Evolutionary conservation across 805 yeast species (phyloP), one percentile per base, ranked within the genome.

Genomic region (Jamesozyma spencerorum): DNA sequence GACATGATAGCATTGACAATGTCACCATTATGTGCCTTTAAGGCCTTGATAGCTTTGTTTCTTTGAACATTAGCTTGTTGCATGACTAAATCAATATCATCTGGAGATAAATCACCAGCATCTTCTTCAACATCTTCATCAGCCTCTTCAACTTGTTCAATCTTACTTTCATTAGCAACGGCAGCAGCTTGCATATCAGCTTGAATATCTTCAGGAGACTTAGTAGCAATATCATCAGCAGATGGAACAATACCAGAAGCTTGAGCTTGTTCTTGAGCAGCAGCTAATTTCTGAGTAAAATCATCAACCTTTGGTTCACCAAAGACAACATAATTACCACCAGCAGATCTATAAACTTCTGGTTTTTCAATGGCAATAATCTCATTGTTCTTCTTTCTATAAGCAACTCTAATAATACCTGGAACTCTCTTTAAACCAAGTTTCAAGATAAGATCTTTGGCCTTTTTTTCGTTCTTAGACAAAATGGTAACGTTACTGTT

Each of bases 231-330:
- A 47, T 69, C 71, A 44, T 64, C 64, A 43, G 69, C 68, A 45
- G 70, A 66, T 44, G 66, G 67, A 41, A 65, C 69, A 39, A 62
- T 66, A 48, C 65, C 67, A 39, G 63, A 68, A 43, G 72, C 74
- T 53, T 68, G 68, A 47, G 74, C 75, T 54, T 74, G 72, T 50
- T 75, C 78, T 67, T 80, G 84, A 51, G 85, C 85, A 61, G 84
- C 84, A 65, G 81, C 84, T 68, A 84, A 75, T 75, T 87, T 81
- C 70, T 85, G 80, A 71, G 81, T 79, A 69, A 87, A 71, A 74
- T 90, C 95, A 69, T 90, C 97, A 55, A 85, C 83, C 77, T 86
- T 85, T 64, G 96, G 94, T 72, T 88, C 97, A 71, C 98, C 98
- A 60, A 90, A 88, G 54, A 90, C 97, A 58, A 90, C 81, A 75